Conservation (phyloP, 2,329 filamentous ascomycete species). For the Tolypocladium sp. region DNA sequence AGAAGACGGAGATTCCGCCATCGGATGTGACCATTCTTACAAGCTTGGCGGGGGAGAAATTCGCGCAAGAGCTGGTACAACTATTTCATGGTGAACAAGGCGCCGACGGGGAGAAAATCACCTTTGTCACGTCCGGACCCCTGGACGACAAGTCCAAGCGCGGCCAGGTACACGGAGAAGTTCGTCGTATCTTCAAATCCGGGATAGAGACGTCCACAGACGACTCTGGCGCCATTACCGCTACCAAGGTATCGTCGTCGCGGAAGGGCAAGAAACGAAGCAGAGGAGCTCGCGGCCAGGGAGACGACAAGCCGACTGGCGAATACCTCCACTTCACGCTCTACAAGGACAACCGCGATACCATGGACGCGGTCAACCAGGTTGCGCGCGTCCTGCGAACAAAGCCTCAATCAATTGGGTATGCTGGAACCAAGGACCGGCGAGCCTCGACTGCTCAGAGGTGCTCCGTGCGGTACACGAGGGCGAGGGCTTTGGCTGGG, state of each 20-base stretch:
- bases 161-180: conserved; percentile 43
- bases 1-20: conserved; percentile 16
- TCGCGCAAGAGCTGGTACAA: conserved; percentile 29
- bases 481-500: conserved; percentile 50
- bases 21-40: conserved; percentile 26
- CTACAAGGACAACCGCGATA: conserved; percentile 96
- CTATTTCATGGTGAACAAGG: conserved; percentile 29
- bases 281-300: conserved; percentile 14
- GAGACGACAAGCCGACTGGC: conserved; percentile 37
- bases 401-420: conserved; percentile 63
- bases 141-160: conserved; percentile 36
- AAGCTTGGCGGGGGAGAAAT: conserved; percentile 27
- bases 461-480: conserved; percentile 52
- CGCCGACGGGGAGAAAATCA: conserved; percentile 15
- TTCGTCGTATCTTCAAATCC: conserved; percentile 73
- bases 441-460: conserved; percentile 80
- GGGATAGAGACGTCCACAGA: conserved; percentile 67
- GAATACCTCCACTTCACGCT: conserved; percentile 85
- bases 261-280: conserved; percentile 21
- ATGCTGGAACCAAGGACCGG: conserved; percentile 83
- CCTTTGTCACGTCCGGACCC: conserved; percentile 27
- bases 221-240: conserved; percentile 50
- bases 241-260: conserved; percentile 48
- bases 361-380: conserved; percentile 79
- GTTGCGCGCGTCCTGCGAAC: conserved; percentile 66